These are phyloP conservation scores for Achaetomiella virescens DNA, from an alignment of 495 filamentous ascomycete genomes.

Conservation along the genomic window DNA sequence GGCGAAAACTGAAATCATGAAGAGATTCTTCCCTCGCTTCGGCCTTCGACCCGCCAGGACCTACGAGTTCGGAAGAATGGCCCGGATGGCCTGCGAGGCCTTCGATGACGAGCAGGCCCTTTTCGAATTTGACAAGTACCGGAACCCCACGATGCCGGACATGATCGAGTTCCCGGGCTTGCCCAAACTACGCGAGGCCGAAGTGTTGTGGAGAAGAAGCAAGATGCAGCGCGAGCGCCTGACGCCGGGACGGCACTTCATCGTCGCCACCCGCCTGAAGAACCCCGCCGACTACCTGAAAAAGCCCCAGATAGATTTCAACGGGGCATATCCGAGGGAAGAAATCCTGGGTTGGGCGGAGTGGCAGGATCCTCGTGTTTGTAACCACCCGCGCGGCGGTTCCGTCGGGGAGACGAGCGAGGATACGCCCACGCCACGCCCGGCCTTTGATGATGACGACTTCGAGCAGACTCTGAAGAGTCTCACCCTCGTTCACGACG, in stretches of 20 bases:
- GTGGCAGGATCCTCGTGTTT: slow-evolving; percentile 1
- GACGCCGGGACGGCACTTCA: not conserved
- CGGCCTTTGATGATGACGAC: not conserved
- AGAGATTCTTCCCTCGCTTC: not conserved
- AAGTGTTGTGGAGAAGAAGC: not conserved
- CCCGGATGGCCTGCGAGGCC: slow-evolving; percentile 4
- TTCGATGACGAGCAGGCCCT: slow-evolving; percentile 2
- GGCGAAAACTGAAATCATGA: not conserved
- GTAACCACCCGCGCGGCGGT: no score
- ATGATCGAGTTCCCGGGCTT: not conserved
- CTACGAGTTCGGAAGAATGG: not conserved
- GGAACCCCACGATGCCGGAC: not conserved
- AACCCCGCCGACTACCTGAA: not conserved
- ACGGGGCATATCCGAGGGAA: not conserved
- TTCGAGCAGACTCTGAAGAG: not conserved
- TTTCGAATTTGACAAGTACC: not conserved
- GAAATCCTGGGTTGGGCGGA: slow-evolving; percentile 7
- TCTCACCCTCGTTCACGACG: not conserved
- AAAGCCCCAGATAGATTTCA: not conserved
- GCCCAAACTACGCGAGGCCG: not conserved
- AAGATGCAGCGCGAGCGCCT: not conserved
- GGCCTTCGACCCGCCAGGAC: not conserved
- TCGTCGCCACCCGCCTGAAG: not conserved
- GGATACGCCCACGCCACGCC: no score
- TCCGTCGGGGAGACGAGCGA: no score